Evolutionary conservation across 176 grass and related monocot genomes (phyloP).

Genomic region (Ensete ventricosum): DNA sequence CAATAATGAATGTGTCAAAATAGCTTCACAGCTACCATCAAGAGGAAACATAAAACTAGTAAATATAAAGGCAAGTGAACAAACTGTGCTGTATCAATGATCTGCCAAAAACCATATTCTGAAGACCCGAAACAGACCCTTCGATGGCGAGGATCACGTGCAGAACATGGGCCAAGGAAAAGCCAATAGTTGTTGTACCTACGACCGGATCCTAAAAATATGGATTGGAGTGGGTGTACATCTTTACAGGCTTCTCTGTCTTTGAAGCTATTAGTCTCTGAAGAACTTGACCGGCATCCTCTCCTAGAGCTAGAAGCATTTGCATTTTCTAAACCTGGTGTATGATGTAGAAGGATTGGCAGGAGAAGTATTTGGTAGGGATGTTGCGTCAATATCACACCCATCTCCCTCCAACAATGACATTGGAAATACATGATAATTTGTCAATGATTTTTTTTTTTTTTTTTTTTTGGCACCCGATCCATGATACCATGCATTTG

Average conservation of each 20-base stretch:
- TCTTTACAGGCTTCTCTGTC: constrained; percentile 16
- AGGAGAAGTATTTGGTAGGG: background rate
- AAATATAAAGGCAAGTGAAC: background rate
- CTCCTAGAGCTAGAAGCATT: constrained; percentile 19
- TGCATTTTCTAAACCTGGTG: constrained; percentile 26
- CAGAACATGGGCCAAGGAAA: constrained; percentile 73
- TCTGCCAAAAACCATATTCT: constrained; percentile 86
- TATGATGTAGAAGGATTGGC: constrained; percentile 6
- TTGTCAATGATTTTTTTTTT: constrained; percentile 24
- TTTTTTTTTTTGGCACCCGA: constrained; percentile 96
- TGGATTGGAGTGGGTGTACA: constrained; percentile 49
- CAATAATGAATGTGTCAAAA: background rate
- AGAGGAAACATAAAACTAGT: background rate
- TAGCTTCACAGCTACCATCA: background rate
- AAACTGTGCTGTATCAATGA: constrained; percentile 86
- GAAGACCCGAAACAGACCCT: constrained; percentile 95
- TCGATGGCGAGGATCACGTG: constrained; percentile 77
- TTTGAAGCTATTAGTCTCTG: constrained; percentile 9
- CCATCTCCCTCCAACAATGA: constrained; percentile 22
- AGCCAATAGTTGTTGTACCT: constrained; percentile 97
- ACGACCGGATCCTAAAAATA: constrained; percentile 77
- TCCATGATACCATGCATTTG: constrained; percentile 22
- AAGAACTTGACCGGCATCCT: constrained; percentile 14
- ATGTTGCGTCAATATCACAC: constrained; percentile 17
- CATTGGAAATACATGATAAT: constrained; percentile 20